Conservation (phyloP, 148 eudicot species). For the Bassia scoparia region DNA sequence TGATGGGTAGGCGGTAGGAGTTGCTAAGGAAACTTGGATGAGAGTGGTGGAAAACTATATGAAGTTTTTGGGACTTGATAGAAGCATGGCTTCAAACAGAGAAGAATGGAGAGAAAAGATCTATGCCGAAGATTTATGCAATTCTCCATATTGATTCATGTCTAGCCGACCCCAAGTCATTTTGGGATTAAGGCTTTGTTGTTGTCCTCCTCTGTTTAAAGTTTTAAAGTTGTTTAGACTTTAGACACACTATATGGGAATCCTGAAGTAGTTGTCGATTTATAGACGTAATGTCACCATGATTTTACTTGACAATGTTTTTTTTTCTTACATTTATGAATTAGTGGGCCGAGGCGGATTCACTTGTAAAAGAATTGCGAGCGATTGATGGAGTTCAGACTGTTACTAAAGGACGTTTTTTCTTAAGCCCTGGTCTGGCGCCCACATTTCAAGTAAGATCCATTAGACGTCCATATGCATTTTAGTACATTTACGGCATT, state of each 20-base stretch:
- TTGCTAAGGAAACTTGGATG: too few species aligned
- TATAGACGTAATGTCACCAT: slow-evolving; percentile 1
- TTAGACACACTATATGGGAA: neutral
- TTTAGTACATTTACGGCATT: neutral
- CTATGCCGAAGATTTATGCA: too few species aligned
- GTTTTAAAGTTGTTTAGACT: too few species aligned
- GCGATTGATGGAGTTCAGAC: slow-evolving; percentile 61
- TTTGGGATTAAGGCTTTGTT: too few species aligned
- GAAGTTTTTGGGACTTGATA: too few species aligned
- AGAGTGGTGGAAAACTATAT: too few species aligned
- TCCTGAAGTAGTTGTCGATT: neutral
- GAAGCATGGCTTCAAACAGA: too few species aligned
- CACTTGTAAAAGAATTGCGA: slow-evolving; percentile 69
- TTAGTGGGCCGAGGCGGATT: slow-evolving; percentile 91
- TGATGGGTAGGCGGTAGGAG: too few species aligned
- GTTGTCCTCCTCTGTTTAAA: too few species aligned
- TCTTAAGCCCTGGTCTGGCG: slow-evolving; percentile 93
- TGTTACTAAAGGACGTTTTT: slow-evolving; percentile 79
- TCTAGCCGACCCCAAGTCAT: too few species aligned
- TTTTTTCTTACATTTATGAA: slow-evolving; percentile 13
- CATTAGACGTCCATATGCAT: neutral
- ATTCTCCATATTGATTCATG: too few species aligned
- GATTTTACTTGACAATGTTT: slow-evolving; percentile 13
- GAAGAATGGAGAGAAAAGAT: too few species aligned
- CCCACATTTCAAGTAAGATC: slow-evolving; percentile 88